Conservation (phyloP, 441 rosid species). For the Populus trichocarpa region DNA sequence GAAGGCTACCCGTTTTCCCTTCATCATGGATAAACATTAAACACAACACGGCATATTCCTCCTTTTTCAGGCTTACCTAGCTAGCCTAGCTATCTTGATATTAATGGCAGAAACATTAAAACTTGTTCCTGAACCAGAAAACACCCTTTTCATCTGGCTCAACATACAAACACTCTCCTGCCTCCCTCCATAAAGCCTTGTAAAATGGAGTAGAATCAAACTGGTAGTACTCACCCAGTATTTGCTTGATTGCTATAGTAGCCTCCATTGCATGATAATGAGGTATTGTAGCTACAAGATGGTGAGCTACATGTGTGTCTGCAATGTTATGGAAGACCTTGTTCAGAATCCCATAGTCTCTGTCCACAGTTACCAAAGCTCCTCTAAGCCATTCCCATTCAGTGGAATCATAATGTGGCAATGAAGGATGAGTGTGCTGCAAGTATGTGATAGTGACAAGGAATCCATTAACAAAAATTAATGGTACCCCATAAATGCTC, state of each 20-base stretch:
- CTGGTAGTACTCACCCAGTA: conserved; percentile 72
- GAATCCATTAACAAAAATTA: conserved; percentile 61
- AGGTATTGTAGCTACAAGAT: conserved; percentile 79
- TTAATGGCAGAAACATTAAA: conserved; percentile 24
- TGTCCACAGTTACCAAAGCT: conserved; percentile 72
- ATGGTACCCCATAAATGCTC: conserved; percentile 61
- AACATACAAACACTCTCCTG: conserved; percentile 77
- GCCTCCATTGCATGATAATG: conserved; percentile 94
- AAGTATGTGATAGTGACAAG: conserved; percentile 71
- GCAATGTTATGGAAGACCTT: conserved; percentile 78
- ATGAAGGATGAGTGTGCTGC: conserved; percentile 80
- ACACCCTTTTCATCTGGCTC: conserved; percentile 73
- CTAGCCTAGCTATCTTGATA: background rate
- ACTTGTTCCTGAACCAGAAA: conserved; percentile 65
- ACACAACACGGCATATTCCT: background rate
- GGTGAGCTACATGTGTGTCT: conserved; percentile 86
- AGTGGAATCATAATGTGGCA: conserved; percentile 70
- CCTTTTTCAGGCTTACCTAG: background rate
- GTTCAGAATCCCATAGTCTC: conserved; percentile 83
- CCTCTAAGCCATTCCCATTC: conserved; percentile 93
- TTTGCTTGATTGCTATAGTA: conserved; percentile 69
- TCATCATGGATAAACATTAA: background rate
- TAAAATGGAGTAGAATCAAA: conserved; percentile 65
- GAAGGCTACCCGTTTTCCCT: no score
- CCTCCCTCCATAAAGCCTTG: conserved; percentile 77